Base-by-base conservation (phyloP, 148 eudicot species). In the Mesembryanthemum crystallinum region DNA sequence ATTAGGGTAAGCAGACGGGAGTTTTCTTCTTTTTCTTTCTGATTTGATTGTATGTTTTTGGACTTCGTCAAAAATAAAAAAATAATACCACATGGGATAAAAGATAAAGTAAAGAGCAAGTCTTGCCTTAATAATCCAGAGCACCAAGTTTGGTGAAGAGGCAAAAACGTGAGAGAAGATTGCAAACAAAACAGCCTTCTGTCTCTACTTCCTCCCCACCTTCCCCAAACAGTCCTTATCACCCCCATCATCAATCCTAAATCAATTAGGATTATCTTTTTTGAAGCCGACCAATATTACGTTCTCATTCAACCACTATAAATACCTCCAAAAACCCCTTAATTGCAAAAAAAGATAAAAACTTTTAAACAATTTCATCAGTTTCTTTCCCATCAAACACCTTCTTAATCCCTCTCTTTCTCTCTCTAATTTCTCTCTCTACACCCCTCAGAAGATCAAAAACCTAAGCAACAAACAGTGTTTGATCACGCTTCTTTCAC, bases 201-300 rank as follows among this genome's bases (percentile, higher is more conserved):
- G 6, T 37, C 51, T 23, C 28, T 65, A 4, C 51, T 65, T 45
- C 24, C 33, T 65, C 24, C 15, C 51, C 51, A 5, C 52, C 28
- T 17, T 3, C 0, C 4, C 49, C 69, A 66, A 66, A 37, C 69
- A 39, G 69, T 66, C 69, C 51, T 39, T 37, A 66, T 39, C 49
- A 23, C n/a, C n/a, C n/a, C n/a, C n/a, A n/a, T 8, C 8, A 1
- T 43, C 20, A 67, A 23, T 43, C 47, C 45, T 33, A 64, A 63
- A 63, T 9, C 39, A 30, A 10, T 17, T 52, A 20, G 57, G 21
- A 15, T 52, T 52, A 52, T 17, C n/a, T n/a, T 24, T 27, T 3
- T 61, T 2, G 30, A 64, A 33, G 30, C 67, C 67, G 67, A 64
- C 67, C 67, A 65, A 21, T 7, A 35, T 65, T 10, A 65, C 24